These are phyloP conservation scores for Aspergillus taichungensis DNA, from an alignment of 495 filamentous ascomycete species.

Conservation along the genomic window DNA sequence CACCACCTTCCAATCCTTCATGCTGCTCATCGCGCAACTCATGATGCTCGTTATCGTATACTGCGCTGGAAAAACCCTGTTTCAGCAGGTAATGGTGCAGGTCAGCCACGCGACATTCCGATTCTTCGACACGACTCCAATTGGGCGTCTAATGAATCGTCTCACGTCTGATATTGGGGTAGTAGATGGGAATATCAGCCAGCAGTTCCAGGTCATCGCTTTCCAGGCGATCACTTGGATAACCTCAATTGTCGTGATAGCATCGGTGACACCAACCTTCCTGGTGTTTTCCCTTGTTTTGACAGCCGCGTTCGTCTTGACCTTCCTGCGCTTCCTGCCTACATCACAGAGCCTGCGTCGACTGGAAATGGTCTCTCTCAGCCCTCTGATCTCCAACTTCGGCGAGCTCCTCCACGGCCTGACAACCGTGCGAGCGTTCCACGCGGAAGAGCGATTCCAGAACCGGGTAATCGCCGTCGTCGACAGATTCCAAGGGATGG, in stretches of 20 bases:
- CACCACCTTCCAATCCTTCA: conserved; percentile 46
- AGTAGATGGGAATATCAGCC: conserved; percentile 68
- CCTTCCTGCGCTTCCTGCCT: conserved; percentile 68
- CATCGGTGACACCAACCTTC: conserved; percentile 63
- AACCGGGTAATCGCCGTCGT: conserved; percentile 63
- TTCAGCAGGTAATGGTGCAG: conserved; percentile 54
- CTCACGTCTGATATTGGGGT: conserved; percentile 78
- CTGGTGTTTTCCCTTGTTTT: conserved; percentile 59
- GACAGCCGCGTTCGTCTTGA: conserved; percentile 51
- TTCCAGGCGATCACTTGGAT: conserved; percentile 60
- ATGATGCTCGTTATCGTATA: conserved; percentile 65
- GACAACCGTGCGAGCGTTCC: conserved; percentile 69
- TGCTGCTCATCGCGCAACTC: conserved; percentile 44
- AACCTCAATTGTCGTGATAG: conserved; percentile 64
- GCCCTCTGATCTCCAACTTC: conserved; percentile 78
- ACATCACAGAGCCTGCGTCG: conserved; percentile 73
- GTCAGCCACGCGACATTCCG: conserved; percentile 75
- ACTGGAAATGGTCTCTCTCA: conserved; percentile 76
- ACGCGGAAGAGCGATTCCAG: conserved; percentile 65
- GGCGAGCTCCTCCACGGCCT: conserved; percentile 70
- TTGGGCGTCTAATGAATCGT: conserved; percentile 79
- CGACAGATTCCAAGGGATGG: conserved; percentile 82
- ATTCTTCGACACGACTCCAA: conserved; percentile 79
- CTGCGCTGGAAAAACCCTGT: conserved; percentile 62
- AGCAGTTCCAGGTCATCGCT: conserved; percentile 56